Percentiles rank a stretch among this genome's conserved stretches.
Conservation (phyloP, 2,329 filamentous ascomycete genomes). For the Ilyonectria sp. region DNA sequence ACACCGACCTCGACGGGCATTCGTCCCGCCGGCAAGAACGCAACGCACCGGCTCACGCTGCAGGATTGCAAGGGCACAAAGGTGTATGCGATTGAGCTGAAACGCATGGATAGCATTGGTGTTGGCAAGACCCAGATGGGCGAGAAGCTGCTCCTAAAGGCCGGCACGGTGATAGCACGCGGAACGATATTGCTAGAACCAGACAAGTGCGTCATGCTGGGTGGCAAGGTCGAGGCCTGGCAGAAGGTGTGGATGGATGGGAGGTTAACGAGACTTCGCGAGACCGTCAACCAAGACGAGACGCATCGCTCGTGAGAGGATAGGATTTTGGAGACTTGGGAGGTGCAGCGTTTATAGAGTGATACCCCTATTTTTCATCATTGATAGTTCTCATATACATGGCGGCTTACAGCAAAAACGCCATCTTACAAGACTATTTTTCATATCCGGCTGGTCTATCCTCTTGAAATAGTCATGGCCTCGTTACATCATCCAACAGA, state of each 20-base stretch:
- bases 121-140: constrained; percentile 80
- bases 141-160: constrained; percentile 82
- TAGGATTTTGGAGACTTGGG: constrained; percentile 3
- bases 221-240: constrained; percentile 87
- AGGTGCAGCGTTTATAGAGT: constrained; percentile 17
- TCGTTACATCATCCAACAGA: constrained; percentile 20
- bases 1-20: constrained; percentile 30
- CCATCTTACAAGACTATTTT: not conserved
- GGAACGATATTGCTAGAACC: constrained; percentile 86
- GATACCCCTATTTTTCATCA: constrained; percentile 17
- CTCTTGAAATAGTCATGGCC: constrained; percentile 12
- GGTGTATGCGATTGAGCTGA: constrained; percentile 81
- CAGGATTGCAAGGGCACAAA: constrained; percentile 83
- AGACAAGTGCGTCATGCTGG: constrained; percentile 78
- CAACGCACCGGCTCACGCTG: constrained; percentile 85
- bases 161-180: constrained; percentile 76
- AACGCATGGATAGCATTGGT: constrained; percentile 74
- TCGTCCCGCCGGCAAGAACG: constrained; percentile 55
- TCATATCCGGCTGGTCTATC: not conserved
- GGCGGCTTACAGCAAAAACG: not conserved
- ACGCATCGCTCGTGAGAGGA: constrained; percentile 16
- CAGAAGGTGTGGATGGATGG: constrained; percentile 84
- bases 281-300: constrained; percentile 63
- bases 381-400: not conserved
- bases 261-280: constrained; percentile 78